These are phyloP conservation scores for Septoria petroselini DNA, from an alignment of 2,329 filamentous ascomycete genomes.

Conservation along the genomic window DNA sequence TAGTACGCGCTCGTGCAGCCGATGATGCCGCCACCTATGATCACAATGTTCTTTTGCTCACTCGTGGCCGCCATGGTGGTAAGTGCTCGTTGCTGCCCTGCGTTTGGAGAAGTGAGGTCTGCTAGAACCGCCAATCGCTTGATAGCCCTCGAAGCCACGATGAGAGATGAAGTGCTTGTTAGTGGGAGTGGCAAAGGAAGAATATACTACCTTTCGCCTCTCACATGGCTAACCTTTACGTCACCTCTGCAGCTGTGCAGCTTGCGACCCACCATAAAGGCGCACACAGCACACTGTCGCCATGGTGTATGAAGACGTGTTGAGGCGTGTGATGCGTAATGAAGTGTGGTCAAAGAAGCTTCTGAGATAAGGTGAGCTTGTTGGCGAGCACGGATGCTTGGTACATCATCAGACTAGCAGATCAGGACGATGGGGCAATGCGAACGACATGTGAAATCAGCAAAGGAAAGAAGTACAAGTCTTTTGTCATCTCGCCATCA, in stretches of 20 bases:
- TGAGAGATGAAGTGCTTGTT: background rate
- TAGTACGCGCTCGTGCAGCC: slow-evolving; percentile 90
- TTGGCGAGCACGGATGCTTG: background rate
- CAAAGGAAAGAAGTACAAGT: slow-evolving; percentile 24
- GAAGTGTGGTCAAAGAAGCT: too few relatives aligned
- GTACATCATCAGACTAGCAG: too few relatives aligned
- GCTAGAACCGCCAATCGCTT: background rate
- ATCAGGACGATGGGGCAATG: too few relatives aligned
- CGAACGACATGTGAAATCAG: too few relatives aligned
- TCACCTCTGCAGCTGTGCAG: slow-evolving; percentile 10
- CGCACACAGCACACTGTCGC: too few relatives aligned
- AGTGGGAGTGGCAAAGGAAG: background rate
- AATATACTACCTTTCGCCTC: background rate
- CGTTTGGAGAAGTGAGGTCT: background rate
- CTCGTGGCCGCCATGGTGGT: slow-evolving; percentile 32
- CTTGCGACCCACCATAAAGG: slow-evolving; percentile 2
- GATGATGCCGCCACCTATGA: slow-evolving; percentile 79
- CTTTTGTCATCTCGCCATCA: slow-evolving; percentile 30
- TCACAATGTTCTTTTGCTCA: slow-evolving; percentile 36
- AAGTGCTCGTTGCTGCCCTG: background rate
- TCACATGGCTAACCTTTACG: slow-evolving; percentile 5
- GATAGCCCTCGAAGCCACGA: background rate
- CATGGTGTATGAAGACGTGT: too few relatives aligned
- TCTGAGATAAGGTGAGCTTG: background rate
- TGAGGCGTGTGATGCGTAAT: too few relatives aligned